Conservation (phyloP, 257 asterid species). For the Datura wrightii region DNA sequence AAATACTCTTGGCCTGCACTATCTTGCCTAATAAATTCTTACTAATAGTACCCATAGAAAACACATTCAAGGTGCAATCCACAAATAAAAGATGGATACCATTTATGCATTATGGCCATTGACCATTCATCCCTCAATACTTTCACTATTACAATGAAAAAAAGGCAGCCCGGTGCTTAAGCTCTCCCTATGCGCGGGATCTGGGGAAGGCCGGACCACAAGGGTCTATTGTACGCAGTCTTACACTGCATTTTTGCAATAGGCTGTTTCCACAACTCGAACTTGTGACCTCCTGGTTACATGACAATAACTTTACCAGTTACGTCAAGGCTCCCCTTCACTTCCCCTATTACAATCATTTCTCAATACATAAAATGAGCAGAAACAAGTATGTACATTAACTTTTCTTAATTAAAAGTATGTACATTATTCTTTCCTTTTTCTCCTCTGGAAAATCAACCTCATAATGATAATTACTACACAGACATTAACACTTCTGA, state of each 20-base stretch:
- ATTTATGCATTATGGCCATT: background rate
- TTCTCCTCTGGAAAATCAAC: slow-evolving; percentile 6
- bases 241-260: too few species aligned
- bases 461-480: slow-evolving; percentile 13
- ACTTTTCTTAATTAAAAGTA: background rate
- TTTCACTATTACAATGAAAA: background rate
- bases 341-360: slow-evolving; percentile 9
- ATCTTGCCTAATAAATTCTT: slow-evolving; percentile 4
- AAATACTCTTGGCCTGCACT: background rate
- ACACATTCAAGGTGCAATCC: slow-evolving; percentile 1
- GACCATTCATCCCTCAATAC: background rate
- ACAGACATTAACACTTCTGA: background rate
- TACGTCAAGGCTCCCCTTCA: too few species aligned
- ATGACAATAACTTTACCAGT: too few species aligned
- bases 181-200: too few species aligned
- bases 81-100: background rate
- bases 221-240: too few species aligned
- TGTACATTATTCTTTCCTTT: background rate
- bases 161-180: too few species aligned
- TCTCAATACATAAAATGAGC: background rate
- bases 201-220: too few species aligned
- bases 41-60: background rate
- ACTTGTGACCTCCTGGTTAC: too few species aligned
- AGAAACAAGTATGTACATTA: background rate
- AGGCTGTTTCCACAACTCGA: too few species aligned